phyloP scores from a whole-genome alignment of 768 basidiomycete genomes.

The Rhizopogon rudus region DNA sequence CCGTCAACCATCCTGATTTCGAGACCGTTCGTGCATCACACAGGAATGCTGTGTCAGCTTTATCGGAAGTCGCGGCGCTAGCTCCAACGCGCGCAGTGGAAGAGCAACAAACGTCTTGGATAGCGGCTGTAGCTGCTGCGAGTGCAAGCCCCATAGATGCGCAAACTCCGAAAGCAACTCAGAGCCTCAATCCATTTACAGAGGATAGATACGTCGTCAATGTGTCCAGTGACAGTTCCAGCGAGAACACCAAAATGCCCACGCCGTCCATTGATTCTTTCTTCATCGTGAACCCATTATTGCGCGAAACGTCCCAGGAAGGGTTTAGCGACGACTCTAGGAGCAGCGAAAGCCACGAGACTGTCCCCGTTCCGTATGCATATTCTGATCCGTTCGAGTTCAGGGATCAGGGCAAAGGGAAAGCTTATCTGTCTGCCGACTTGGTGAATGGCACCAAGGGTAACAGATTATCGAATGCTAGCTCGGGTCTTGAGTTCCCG shows the following conservation, averaged over 20 bases:
- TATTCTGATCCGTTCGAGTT: neutral
- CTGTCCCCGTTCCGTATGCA: neutral
- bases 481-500: constrained; percentile 1
- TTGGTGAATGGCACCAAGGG: neutral
- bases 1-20: neutral
- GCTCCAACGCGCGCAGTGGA: neutral
- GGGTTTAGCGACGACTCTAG: neutral
- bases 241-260: neutral
- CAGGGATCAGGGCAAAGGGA: neutral
- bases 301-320: neutral
- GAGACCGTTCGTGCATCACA: neutral
- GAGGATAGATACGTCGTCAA: neutral
- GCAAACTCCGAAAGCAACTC: neutral
- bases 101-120: constrained; percentile 3
- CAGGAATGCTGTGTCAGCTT: neutral
- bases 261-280: neutral
- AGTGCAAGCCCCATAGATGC: constrained; percentile 1
- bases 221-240: neutral
- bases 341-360: constrained; percentile 1
- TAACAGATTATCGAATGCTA: constrained; percentile 6
- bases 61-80: neutral
- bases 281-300: neutral
- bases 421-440: neutral
- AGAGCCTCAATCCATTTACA: neutral
- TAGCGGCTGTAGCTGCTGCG: constrained; percentile 1